Evolutionary conservation across 768 basidiomycete genomes (phyloP), one percentile per base, ranked within the genome.

Genomic region (Mycena capillaripes): DNA sequence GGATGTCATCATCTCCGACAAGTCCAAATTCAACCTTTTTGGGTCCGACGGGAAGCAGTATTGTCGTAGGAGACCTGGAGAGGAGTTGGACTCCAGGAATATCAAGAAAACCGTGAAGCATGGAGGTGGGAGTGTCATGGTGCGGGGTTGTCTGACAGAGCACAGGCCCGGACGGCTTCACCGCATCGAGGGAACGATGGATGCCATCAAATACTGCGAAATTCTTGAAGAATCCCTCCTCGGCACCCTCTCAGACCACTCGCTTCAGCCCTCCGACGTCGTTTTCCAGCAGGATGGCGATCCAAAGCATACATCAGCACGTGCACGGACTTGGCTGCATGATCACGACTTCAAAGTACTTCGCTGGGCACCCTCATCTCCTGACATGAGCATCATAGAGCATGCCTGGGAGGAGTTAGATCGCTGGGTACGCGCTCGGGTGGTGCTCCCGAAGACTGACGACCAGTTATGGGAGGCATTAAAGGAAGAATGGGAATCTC

Each of bases 321-420:
- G 14, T 23, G 71, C 76, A 16, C 10, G 8, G 3, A 36, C 57
- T 4, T 79, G 73, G 76, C 74, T 80, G 62, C 3, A 74, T 42
- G 48, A 75, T 1, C n/a, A 79, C 21, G 29, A 64, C 19, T 38
- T 74, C 38, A 42, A 60, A 48, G 4, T 79, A 9, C 60, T 79
- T 12, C 57, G 23, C 12, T 81, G 79, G 78, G 75, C 78, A 8
- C 53, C 78, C 36, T 65, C 76, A 9, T 79, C 78, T 27, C 79
- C 78, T n/a, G 77, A 81, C 57, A 72, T 81, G 72, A 81, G 77
- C 68, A 74, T 77, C 56, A 81, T 81, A 30, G 78, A 81, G 69
- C 75, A 81, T 72, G 69, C 76, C 25, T 81, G 81, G 79, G 52
- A 71, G 14, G 48, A 77, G 27, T 59, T 80, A 25, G 73, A 79